Conservation (phyloP, 164 flowering plant genomes). For the Brasenia schreberi region DNA sequence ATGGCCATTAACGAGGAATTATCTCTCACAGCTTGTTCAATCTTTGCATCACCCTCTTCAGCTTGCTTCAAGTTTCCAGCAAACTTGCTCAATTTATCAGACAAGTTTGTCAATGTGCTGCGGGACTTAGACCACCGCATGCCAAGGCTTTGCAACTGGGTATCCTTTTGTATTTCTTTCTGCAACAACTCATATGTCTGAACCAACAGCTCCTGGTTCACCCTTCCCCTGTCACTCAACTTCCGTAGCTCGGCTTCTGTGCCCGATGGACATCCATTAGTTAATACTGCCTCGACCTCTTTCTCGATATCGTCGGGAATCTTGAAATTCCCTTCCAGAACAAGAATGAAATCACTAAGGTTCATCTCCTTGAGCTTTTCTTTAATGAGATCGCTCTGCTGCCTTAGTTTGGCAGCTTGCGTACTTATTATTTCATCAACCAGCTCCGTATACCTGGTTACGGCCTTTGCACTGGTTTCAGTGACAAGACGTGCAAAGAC, state of each 20-base stretch:
- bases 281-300: conserved; percentile 95
- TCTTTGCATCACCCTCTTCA: conserved; percentile 78
- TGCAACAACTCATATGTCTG: conserved; percentile 89
- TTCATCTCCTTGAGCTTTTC: conserved; percentile 97
- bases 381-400: conserved; percentile 83
- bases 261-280: conserved; percentile 88
- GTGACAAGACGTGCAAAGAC: conserved; percentile 91
- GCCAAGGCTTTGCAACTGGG: conserved; percentile 87
- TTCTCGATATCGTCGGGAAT: conserved; percentile 83
- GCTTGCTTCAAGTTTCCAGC: conserved; percentile 95
- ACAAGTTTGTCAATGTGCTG: conserved; percentile 78
- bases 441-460: conserved; percentile 94
- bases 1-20: conserved; percentile 75
- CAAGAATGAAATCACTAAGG: conserved; percentile 85
- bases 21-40: conserved; percentile 89
- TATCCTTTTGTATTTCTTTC: conserved; percentile 87
- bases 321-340: conserved; percentile 69
- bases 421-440: conserved; percentile 87
- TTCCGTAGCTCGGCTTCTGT: conserved; percentile 89
- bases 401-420: conserved; percentile 90
- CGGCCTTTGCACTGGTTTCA: conserved; percentile 86
- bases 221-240: conserved; percentile 83
- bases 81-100: conserved; percentile 76
- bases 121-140: conserved; percentile 90
- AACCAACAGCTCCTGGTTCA: conserved; percentile 76